Evolutionary conservation across 345 rosid genomes (phyloP).

Genomic region (Syzygium aromaticum): DNA sequence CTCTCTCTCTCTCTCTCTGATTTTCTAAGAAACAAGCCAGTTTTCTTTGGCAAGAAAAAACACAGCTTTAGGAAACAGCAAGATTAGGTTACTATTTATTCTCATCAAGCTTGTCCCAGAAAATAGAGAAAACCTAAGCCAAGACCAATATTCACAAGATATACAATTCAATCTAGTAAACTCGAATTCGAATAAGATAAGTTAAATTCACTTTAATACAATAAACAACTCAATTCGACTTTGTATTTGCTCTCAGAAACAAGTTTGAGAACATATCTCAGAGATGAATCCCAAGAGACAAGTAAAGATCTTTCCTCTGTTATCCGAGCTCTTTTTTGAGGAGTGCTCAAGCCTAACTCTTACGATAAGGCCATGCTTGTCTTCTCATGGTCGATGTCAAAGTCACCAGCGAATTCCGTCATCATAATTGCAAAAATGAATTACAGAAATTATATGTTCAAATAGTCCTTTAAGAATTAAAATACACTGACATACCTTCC

Average conservation of each 20-base stretch:
- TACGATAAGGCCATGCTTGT: not conserved
- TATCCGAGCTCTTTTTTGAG: not conserved
- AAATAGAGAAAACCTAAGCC: not conserved
- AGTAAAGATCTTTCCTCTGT: not conserved
- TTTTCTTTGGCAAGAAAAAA: not conserved
- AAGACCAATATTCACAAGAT: not conserved
- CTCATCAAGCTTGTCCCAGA: not conserved
- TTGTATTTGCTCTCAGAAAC: not conserved
- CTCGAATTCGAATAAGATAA: not conserved
- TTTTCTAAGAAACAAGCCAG: not conserved
- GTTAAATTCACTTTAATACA: not conserved
- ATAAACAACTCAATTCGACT: not conserved
- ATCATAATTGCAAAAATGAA: not conserved
- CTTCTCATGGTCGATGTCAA: not conserved
- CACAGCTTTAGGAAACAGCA: not conserved
- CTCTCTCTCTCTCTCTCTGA: not conserved
- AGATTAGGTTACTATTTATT: not conserved
- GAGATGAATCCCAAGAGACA: not conserved
- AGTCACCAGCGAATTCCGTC: not conserved
- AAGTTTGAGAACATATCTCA: not conserved
- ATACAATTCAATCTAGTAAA: not conserved
- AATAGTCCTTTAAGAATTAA: not conserved
- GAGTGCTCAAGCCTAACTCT: not conserved
- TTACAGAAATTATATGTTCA: not conserved
- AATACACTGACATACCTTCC: conserved; percentile 50